Conservation (phyloP, 1,284 basidiomycete genomes). For the Ceratobasidium papillatum region DNA sequence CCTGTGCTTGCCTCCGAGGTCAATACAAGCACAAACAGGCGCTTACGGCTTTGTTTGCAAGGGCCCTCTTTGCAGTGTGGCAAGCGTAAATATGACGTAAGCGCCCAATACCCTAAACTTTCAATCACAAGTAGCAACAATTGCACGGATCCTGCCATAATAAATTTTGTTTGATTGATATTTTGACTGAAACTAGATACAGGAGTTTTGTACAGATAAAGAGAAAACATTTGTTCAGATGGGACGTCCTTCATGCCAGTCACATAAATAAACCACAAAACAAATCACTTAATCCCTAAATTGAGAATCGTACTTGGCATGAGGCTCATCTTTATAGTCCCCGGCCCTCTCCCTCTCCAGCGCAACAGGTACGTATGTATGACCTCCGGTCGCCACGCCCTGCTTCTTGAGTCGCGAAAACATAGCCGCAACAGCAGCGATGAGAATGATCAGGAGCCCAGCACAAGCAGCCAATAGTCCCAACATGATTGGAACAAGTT, state of each 20-base stretch:
- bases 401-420: slow-evolving; percentile 2
- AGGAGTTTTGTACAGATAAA: neutral
- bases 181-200: no score
- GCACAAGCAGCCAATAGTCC: neutral
- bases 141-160: no score
- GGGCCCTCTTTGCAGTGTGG: no score
- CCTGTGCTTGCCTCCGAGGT: no score
- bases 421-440: neutral
- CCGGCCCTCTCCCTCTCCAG: slow-evolving; percentile 8
- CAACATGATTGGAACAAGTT: slow-evolving; percentile 7
- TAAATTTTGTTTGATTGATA: no score
- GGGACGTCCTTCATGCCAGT: no score
- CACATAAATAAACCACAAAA: neutral
- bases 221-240: no score
- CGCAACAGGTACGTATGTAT: slow-evolving; percentile 1
- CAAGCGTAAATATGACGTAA: no score
- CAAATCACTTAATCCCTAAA: slow-evolving; percentile 15
- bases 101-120: no score
- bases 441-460: slow-evolving; percentile 15
- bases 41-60: no score
- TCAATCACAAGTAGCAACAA: no score
- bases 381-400: neutral
- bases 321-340: slow-evolving; percentile 21
- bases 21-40: no score
- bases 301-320: slow-evolving; percentile 16